Base-by-base conservation (phyloP, 805 yeast species). In the Candida hungchunana region DNA sequence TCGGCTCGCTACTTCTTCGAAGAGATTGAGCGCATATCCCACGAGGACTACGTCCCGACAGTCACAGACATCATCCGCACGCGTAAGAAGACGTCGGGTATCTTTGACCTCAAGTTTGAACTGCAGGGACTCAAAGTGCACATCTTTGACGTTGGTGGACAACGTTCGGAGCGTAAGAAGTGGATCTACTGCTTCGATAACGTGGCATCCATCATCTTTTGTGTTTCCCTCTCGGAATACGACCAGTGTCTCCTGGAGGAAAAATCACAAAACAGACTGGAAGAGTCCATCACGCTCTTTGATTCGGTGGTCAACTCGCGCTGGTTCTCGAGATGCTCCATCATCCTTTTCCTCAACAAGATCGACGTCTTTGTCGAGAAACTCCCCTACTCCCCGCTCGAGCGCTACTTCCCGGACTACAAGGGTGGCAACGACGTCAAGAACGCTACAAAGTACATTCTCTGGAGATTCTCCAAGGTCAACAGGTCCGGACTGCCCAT, bases 171-270 rank as follows among this genome's bases (percentile, higher is more conserved):
- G 64, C 78, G 98, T 36, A 85, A 84, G 54, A 90, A 93, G 60
- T 93, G 98, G 98, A 88, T 93, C 43, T 94, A 93, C 61, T 86
- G 96, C 55, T 93, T 93, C 52, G 96, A 88, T 59, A 87, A 88
- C 50, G 96, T 89, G 22, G 83, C 96, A 0, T 69, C 84, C 31
- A 82, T 89, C 33, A 85, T 89, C 41, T 89, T 88, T 56, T 88
- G 96, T 59, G 96, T 88, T 16, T 88, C 97, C 0, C 62, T 89
- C 36, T 79, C 90, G 2, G 97, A 89, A 56, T 89, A 89, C 55
- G 96, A 89, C 58, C 96, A 88, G 61, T 80, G 76, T 4, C 62
- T 89, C 40, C 60, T 85, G 40, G 97, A 86, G 59, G 88, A 84
- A 42, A 69, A 75, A 25, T 66, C 70, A n/a, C 83, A 77, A 48